Evolutionary conservation across 116 monocot species (phyloP).

Genomic region (Thalassia testudinum): DNA sequence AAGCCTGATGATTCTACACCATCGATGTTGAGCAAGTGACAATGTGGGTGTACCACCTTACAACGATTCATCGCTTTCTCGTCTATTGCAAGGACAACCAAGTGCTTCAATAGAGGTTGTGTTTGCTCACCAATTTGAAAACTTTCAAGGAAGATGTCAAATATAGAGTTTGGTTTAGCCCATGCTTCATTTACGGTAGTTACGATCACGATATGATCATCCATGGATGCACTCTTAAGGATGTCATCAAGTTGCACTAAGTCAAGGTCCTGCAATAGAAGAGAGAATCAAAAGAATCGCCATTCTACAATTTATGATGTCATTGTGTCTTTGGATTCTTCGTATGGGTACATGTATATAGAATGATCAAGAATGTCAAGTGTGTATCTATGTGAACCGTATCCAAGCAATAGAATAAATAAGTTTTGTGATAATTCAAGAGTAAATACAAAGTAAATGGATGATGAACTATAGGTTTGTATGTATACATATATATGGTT

Average conservation of each 20-base stretch:
- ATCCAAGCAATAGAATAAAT: too few species aligned
- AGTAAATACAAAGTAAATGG: too few species aligned
- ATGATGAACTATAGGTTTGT: too few species aligned
- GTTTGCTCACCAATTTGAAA: slow-evolving; percentile 18
- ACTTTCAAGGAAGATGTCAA: slow-evolving; percentile 30
- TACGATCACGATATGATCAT: slow-evolving; percentile 24
- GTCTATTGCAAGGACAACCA: slow-evolving; percentile 22
- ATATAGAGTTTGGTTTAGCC: slow-evolving; percentile 13
- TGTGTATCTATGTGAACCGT: too few species aligned
- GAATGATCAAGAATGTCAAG: too few species aligned
- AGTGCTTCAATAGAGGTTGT: slow-evolving; percentile 7
- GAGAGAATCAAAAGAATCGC: too few species aligned
- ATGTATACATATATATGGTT: too few species aligned
- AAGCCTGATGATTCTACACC: slow-evolving; percentile 4
- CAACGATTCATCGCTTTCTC: slow-evolving; percentile 13
- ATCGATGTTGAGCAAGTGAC: slow-evolving; percentile 9
- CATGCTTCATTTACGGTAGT: slow-evolving; percentile 28
- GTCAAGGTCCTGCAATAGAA: too few species aligned
- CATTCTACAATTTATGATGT: too few species aligned
- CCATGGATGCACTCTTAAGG: slow-evolving; percentile 21
- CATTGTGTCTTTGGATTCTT: too few species aligned
- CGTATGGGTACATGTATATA: too few species aligned
- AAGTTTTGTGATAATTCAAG: too few species aligned
- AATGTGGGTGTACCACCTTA: slow-evolving; percentile 14
- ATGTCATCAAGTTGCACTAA: not conserved